Base-by-base conservation (phyloP, 495 filamentous ascomycete species). In the Hypoxylon subgilvum region DNA sequence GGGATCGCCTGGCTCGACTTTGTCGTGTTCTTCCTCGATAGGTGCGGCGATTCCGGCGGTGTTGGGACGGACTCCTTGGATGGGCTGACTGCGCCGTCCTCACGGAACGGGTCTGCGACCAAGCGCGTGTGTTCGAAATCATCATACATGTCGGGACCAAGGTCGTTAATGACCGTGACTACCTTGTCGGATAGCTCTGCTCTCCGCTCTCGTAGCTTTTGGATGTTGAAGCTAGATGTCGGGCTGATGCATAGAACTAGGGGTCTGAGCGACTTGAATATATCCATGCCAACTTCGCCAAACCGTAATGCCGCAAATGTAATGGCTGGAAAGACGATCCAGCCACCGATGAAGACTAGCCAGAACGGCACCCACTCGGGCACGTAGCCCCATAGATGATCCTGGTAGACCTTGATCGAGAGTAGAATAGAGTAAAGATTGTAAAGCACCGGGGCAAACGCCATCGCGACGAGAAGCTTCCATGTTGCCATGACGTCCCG, bases 201-300 rank as follows among this genome's bases (percentile, higher is more conserved):
- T 46, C 94, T 87, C 36, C 83, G 79, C 61, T 85, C 74, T 25
- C 91, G 85, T 23, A 99, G 85, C 60, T 88, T 87, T 46, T 88
- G 83, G 32, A 99, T 81, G 8, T 86, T 89, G 72, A 96, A 96
- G 69, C 85, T 85, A 1, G 89, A 90, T 6, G 85, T 84, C 1
- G 94, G 94, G 61, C 88, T 88, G 53, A 99, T 79, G 41, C 86
- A 91, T n/a, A 96, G 74, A n/a, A 95, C 74, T 6, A 99, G 84
- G 1, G 94, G 94, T 1, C 89, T 83, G 9, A 99, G 84, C 0
- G 94, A 97, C 74, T 97, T 99, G 74, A 91, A 60, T 40, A 99
- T 97, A 66, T 99, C 94, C 93, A 99, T 97, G 23, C 92, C 94
- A 42, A 93, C 86, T 72, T 99, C 94, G 35, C 94, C 94, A 66